Evolutionary conservation across 164 flowering plant genomes (phyloP).

Genomic region (Euptelea pleiosperma): DNA sequence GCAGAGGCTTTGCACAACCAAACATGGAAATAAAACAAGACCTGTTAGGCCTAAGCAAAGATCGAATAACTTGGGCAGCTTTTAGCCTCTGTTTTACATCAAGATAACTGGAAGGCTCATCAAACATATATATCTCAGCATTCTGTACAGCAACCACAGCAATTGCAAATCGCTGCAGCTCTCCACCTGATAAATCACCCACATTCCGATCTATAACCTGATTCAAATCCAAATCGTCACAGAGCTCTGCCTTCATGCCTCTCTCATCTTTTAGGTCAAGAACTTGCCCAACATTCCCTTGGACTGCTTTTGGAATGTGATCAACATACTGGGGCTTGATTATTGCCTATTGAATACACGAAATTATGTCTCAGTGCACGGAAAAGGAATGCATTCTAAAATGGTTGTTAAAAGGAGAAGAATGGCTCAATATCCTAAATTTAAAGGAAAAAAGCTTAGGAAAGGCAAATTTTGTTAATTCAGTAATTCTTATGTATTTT

Average conservation of each 20-base stretch:
- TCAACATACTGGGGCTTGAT: constrained; percentile 99
- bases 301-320: constrained; percentile 93
- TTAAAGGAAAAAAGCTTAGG: not conserved
- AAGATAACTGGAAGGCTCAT: constrained; percentile 98
- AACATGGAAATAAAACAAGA: constrained; percentile 11
- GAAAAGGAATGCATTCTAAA: not conserved
- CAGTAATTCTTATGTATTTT: too few relatives aligned
- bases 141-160: constrained; percentile 93
- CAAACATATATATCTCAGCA: constrained; percentile 99
- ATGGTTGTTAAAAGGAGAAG: not conserved
- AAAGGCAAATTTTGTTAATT: too few relatives aligned
- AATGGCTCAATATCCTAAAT: not conserved
- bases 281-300: constrained; percentile 96
- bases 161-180: constrained; percentile 97
- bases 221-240: constrained; percentile 78
- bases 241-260: constrained; percentile 65
- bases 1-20: not conserved
- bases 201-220: constrained; percentile 95
- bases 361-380: not conserved
- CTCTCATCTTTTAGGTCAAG: constrained; percentile 95
- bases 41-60: constrained; percentile 92
- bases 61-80: constrained; percentile 94
- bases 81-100: constrained; percentile 98
- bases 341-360: constrained; percentile 54
- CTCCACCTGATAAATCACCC: constrained; percentile 97